Percentiles rank a stretch among this genome's conserved stretches.
These are phyloP conservation scores for Fusarium coffeatum DNA, from an alignment of 2,329 filamentous ascomycete species.

Conservation along the genomic window DNA sequence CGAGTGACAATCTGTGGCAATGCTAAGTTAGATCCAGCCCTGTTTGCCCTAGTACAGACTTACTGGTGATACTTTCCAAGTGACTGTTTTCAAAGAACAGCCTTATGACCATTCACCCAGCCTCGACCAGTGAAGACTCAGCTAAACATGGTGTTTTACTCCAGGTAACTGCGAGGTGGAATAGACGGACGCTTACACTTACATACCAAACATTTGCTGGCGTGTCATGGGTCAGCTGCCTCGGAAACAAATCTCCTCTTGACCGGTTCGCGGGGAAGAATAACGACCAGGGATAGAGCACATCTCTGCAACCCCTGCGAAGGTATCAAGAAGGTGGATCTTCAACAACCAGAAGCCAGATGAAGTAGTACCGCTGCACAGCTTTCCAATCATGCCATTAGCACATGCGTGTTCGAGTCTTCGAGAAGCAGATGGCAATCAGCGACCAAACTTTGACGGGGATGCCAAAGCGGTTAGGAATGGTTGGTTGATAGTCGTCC, in stretches of 20 bases:
- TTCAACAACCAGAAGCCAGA: constrained; percentile 35
- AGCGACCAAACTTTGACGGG: constrained; percentile 24
- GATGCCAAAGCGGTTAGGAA: constrained; percentile 4
- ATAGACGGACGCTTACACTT: constrained; percentile 24
- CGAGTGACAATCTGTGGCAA: constrained; percentile 27
- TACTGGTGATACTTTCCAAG: neutral
- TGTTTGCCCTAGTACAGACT: constrained; percentile 9
- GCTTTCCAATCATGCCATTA: constrained; percentile 33
- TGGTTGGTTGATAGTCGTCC: neutral
- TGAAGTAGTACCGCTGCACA: constrained; percentile 28
- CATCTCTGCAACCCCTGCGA: constrained; percentile 26
- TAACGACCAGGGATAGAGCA: constrained; percentile 23
- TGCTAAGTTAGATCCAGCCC: constrained; percentile 19
- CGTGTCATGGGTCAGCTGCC: constrained; percentile 3
- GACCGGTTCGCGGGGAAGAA: constrained; percentile 24
- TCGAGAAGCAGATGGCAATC: constrained; percentile 29
- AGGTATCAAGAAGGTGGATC: constrained; percentile 34
- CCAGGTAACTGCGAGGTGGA: constrained; percentile 30
- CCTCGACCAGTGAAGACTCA: neutral
- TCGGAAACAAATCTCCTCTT: constrained; percentile 20
- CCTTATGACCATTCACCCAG: neutral
- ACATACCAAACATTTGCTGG: constrained; percentile 3
- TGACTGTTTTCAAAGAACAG: neutral
- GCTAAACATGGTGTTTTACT: constrained; percentile 14
- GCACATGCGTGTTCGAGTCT: constrained; percentile 21